These are phyloP conservation scores for Rosa chinensis DNA, from an alignment of 306 rosid genomes.

Conservation along the genomic window DNA sequence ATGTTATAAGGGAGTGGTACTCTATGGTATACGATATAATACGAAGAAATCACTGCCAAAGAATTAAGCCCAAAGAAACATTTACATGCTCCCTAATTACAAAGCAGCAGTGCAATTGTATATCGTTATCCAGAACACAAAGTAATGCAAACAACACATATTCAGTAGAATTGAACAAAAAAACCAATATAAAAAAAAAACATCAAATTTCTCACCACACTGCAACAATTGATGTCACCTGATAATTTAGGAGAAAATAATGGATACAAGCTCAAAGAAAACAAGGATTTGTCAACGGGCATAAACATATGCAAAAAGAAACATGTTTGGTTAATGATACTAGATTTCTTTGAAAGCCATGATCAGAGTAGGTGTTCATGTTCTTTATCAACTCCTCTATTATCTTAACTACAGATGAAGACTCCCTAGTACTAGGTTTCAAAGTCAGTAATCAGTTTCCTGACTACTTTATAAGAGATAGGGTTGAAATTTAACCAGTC, in stretches of 20 bases:
- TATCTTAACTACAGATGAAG: neutral
- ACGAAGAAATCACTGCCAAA: neutral
- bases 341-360: neutral
- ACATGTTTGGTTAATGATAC: neutral
- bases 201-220: neutral
- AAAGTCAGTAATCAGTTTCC: neutral
- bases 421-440: neutral
- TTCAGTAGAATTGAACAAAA: neutral
- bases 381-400: neutral
- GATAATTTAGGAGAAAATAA: neutral
- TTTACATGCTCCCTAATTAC: neutral
- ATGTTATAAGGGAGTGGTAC: neutral
- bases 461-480: neutral
- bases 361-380: neutral
- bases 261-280: neutral
- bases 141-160: neutral
- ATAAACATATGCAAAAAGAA: neutral
- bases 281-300: neutral
- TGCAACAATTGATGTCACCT: neutral
- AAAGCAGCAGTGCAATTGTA: neutral
- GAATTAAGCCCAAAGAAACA: slow-evolving; percentile 1
- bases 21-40: neutral
- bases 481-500: slow-evolving; percentile 6
- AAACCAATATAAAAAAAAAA: neutral
- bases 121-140: neutral